These are phyloP conservation scores for Hanseniaspora occidentalis DNA, from an alignment of 805 yeast species.

Conservation along the genomic window DNA sequence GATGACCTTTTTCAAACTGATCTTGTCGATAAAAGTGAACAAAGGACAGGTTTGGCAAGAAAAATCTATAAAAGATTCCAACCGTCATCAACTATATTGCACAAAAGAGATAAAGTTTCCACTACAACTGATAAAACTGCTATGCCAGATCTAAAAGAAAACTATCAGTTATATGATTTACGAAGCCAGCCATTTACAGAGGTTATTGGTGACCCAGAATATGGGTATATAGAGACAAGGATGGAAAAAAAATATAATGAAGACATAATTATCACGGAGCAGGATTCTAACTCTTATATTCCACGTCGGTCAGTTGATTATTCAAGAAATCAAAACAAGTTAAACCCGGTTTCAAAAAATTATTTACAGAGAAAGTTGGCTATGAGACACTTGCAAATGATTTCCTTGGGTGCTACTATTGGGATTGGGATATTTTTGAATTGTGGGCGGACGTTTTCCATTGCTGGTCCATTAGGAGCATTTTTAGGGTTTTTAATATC, in stretches of 20 bases:
- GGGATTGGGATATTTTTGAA: constrained; percentile 66
- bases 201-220: constrained; percentile 8
- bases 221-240: constrained; percentile 7
- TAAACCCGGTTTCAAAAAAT: constrained; percentile 3
- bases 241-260: constrained; percentile 4
- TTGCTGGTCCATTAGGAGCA: constrained; percentile 71
- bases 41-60: too few species aligned
- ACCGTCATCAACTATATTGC: too few species aligned
- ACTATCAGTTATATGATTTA: constrained; percentile 4
- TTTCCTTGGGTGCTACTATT: constrained; percentile 65
- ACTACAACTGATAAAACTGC: too few species aligned
- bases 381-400: constrained; percentile 62
- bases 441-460: constrained; percentile 59
- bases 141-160: too few species aligned
- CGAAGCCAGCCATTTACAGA: constrained; percentile 5
- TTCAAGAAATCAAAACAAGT: not conserved
- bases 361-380: constrained; percentile 42
- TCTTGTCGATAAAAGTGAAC: too few species aligned
- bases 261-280: not conserved
- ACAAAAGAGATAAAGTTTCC: too few species aligned
- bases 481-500: constrained; percentile 52
- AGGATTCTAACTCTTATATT: too few species aligned
- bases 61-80: too few species aligned
- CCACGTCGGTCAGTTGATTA: not conserved
- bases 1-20: constrained; percentile 4